These are phyloP conservation scores for Aquilaria yunnanensis DNA, from an alignment of 345 rosid species.

Conservation along the genomic window DNA sequence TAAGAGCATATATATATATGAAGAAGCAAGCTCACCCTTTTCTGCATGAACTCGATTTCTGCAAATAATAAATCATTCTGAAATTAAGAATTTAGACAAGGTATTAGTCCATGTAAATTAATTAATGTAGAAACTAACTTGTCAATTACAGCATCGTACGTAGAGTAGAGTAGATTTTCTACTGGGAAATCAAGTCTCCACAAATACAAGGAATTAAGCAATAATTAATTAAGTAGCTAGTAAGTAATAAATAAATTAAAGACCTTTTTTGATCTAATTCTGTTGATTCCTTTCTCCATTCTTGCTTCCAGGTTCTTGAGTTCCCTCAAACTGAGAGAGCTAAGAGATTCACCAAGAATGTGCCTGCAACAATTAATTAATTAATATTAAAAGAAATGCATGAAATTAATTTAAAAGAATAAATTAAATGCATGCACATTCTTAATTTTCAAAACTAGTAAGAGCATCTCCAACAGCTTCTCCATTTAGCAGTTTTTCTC, in stretches of 20 bases:
- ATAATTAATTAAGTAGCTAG: too few relatives aligned
- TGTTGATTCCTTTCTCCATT: conserved; percentile 78
- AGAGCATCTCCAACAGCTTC: too few relatives aligned
- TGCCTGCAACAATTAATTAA: conserved; percentile 34
- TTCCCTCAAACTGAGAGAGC: conserved; percentile 53
- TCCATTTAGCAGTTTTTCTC: too few relatives aligned
- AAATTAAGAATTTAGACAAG: background rate
- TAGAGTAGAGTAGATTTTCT: background rate
- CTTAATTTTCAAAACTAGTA: too few relatives aligned
- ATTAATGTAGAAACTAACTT: too few relatives aligned
- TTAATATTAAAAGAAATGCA: background rate
- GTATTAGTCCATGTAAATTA: conserved; percentile 9
- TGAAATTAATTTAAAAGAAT: background rate
- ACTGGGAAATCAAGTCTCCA: background rate
- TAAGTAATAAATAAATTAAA: background rate
- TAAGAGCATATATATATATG: background rate
- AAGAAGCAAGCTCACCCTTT: conserved; percentile 48
- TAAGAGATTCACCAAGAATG: conserved; percentile 75
- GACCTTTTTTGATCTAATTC: conserved; percentile 90
- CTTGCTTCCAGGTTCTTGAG: conserved; percentile 71
- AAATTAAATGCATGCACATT: background rate
- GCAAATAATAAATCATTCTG: conserved; percentile 83
- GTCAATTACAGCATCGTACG: too few relatives aligned
- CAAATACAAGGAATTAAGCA: background rate
- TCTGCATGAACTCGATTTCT: conserved; percentile 94